Evolutionary conservation across 2,329 filamentous ascomycete genomes (phyloP).

Genomic region (Neoarthrinium moseri): DNA sequence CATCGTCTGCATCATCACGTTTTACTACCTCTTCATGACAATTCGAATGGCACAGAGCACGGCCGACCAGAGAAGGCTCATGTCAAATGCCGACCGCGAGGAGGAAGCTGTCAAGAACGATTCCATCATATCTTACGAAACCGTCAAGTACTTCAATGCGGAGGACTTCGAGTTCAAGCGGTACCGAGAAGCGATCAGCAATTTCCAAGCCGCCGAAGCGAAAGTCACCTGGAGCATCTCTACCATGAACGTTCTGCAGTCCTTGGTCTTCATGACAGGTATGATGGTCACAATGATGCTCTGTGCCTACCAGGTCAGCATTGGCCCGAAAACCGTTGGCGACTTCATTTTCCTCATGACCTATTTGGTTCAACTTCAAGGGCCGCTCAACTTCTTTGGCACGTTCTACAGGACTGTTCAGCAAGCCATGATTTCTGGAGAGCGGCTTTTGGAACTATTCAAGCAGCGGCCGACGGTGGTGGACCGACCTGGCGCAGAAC

Average conservation of each 20-base stretch:
- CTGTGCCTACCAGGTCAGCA: slow-evolving; percentile 74
- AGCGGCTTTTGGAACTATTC: slow-evolving; percentile 92
- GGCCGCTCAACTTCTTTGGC: slow-evolving; percentile 83
- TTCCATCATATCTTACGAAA: slow-evolving; percentile 98
- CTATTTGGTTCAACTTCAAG: slow-evolving; percentile 78
- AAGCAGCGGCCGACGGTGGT: slow-evolving; percentile 92
- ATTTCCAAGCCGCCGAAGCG: slow-evolving; percentile 73
- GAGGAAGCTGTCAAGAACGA: slow-evolving; percentile 98
- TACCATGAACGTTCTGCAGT: slow-evolving; percentile 79
- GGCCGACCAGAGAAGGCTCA: slow-evolving; percentile 84
- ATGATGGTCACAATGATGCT: slow-evolving; percentile 71
- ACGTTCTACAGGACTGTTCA: slow-evolving; percentile 96
- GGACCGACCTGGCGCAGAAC: slow-evolving; percentile 65
- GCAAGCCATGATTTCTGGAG: slow-evolving; percentile 95
- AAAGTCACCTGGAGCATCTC: slow-evolving; percentile 75
- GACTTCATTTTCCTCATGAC: slow-evolving; percentile 73
- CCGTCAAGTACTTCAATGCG: slow-evolving; percentile 87
- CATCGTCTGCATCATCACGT: slow-evolving; percentile 85
- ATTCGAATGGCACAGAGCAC: slow-evolving; percentile 94
- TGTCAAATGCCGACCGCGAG: slow-evolving; percentile 92
- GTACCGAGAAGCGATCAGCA: slow-evolving; percentile 67
- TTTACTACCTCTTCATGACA: slow-evolving; percentile 95
- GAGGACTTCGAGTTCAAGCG: slow-evolving; percentile 76
- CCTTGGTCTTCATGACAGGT: slow-evolving; percentile 76
- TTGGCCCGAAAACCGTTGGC: slow-evolving; percentile 62